Conservation (phyloP, 768 basidiomycete species). For the Suillus americanus region DNA sequence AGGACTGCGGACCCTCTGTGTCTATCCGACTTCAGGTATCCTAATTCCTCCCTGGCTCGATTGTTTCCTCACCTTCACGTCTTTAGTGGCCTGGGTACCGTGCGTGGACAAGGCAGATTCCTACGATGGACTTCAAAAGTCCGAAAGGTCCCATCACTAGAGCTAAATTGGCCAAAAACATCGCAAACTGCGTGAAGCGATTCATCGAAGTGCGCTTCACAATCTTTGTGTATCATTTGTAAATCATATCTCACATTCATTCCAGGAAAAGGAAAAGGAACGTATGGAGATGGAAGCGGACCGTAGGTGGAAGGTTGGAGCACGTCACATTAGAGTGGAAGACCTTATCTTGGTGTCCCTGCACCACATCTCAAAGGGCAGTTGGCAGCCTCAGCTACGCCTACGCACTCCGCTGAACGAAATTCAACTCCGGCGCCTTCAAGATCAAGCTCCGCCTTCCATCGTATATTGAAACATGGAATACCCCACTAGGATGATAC, state of each 20-base stretch:
- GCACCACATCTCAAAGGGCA: constrained; percentile 80
- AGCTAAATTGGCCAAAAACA: constrained; percentile 74
- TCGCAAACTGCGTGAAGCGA: constrained; percentile 72
- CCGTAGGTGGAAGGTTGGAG: constrained; percentile 59
- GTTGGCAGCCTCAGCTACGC: constrained; percentile 79
- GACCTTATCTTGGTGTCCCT: constrained; percentile 75
- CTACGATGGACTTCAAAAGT: constrained; percentile 76
- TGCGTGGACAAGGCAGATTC: constrained; percentile 78
- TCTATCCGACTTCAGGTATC: constrained; percentile 75
- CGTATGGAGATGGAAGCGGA: constrained; percentile 68
- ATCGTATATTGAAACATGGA: not conserved
- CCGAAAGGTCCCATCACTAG: constrained; percentile 77
- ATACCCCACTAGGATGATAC: not conserved
- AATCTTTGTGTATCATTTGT: not conserved
- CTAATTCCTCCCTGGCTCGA: constrained; percentile 4
- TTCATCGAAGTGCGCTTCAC: constrained; percentile 54
- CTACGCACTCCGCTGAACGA: constrained; percentile 27
- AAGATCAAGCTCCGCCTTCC: not conserved
- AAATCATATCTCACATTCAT: constrained; percentile 11
- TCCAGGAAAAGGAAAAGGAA: constrained; percentile 48
- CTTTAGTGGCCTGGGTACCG: constrained; percentile 78
- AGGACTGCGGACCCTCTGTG: constrained; percentile 73
- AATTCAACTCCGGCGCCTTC: not conserved
- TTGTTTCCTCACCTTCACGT: not conserved
- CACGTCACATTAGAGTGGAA: constrained; percentile 54